Percentiles rank a stretch among this genome's conserved stretches.
These are phyloP conservation scores for Suillus discolor DNA, from an alignment of 768 basidiomycete species.

Conservation along the genomic window DNA sequence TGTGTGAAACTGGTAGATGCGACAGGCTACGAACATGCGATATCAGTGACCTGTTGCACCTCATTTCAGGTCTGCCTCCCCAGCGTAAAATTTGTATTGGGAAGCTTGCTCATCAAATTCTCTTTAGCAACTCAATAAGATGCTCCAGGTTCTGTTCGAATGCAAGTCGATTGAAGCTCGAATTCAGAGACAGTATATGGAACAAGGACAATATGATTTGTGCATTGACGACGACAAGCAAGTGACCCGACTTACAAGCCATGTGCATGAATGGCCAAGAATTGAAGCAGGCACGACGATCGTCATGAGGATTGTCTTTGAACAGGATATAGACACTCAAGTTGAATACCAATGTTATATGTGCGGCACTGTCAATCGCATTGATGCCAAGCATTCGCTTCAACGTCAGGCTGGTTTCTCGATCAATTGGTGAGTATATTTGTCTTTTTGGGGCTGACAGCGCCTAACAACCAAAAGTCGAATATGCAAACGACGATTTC, in stretches of 20 bases:
- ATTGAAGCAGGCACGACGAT: conserved; percentile 30
- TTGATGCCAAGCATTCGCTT: conserved; percentile 12
- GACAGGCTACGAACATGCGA: conserved; percentile 24
- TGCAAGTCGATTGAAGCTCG: conserved; percentile 20
- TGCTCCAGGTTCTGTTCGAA: conserved; percentile 19
- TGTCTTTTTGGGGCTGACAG: background rate
- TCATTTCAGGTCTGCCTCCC: conserved; percentile 25
- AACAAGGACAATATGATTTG: conserved; percentile 26
- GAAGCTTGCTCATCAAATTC: background rate
- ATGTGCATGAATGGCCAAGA: conserved; percentile 27
- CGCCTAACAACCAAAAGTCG: conserved; percentile 13
- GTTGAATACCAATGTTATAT: conserved; percentile 19
- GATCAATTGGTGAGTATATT: conserved; percentile 23
- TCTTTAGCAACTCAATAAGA: conserved; percentile 24
- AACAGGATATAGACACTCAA: conserved; percentile 14
- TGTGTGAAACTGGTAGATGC: conserved; percentile 28
- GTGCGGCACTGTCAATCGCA: conserved; percentile 7
- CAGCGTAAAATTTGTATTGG: background rate
- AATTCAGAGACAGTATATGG: conserved; percentile 28
- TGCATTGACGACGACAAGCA: conserved; percentile 26
- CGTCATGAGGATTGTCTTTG: conserved; percentile 28
- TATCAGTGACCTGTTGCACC: conserved; percentile 24
- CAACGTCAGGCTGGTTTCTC: conserved; percentile 25
- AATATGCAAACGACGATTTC: conserved; percentile 31
- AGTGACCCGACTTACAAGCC: conserved; percentile 26